These are phyloP conservation scores for Hirschfeldia incana DNA, from an alignment of 345 rosid species.

Conservation along the genomic window DNA sequence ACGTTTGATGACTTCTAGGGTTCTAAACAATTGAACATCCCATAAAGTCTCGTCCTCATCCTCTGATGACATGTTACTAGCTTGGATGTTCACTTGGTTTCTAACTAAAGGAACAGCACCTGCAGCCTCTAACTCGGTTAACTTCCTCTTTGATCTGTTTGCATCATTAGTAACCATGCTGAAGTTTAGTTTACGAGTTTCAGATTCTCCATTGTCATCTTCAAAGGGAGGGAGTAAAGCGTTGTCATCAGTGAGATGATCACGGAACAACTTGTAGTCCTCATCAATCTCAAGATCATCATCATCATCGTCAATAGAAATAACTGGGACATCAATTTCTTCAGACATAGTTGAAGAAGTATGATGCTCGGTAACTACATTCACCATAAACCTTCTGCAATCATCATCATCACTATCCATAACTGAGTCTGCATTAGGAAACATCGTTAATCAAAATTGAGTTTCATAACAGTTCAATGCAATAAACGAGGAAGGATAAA, in stretches of 20 bases:
- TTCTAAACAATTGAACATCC: background rate
- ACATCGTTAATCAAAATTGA: background rate
- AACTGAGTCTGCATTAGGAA: background rate
- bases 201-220: background rate
- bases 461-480: background rate
- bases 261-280: constrained; percentile 11
- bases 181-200: constrained; percentile 21
- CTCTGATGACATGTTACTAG: background rate
- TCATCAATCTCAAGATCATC: constrained; percentile 10
- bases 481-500: background rate
- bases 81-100: background rate
- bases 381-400: constrained; percentile 11
- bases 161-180: background rate
- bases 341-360: background rate
- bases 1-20: constrained; percentile 5
- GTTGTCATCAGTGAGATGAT: constrained; percentile 13
- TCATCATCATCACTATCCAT: constrained; percentile 9
- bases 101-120: background rate
- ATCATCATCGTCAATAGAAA: constrained; percentile 28
- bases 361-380: background rate
- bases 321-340: constrained; percentile 3
- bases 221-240: background rate
- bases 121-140: background rate
- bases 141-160: constrained; percentile 4
- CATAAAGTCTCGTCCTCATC: background rate